phyloP scores from a whole-genome alignment of 768 basidiomycete species.

The Hortiboletus campestris region DNA sequence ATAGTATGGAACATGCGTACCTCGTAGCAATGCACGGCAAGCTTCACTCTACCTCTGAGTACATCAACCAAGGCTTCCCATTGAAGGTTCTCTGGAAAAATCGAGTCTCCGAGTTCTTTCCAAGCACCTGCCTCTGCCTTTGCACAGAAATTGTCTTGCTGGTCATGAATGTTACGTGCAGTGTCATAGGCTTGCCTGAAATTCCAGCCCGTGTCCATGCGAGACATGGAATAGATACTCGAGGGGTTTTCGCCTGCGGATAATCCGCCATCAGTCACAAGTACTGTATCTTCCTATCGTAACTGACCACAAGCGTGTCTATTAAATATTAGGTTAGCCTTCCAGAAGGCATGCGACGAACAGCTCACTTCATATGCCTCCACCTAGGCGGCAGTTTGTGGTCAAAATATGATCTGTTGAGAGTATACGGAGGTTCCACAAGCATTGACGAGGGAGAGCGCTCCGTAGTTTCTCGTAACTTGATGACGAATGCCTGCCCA shows the following conservation, averaged over 20 bases:
- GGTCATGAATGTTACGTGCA: conserved; percentile 63
- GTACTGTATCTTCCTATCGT: not conserved
- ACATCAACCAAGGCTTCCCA: conserved; percentile 83
- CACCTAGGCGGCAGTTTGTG: conserved; percentile 21
- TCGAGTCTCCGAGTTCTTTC: conserved; percentile 34
- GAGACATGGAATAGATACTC: conserved; percentile 44
- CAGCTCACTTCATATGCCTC: conserved; percentile 29
- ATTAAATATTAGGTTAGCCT: not conserved
- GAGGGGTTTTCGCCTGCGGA: conserved; percentile 34
- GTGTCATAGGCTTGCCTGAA: conserved; percentile 78
- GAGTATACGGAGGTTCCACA: conserved; percentile 49
- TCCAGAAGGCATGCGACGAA: not conserved
- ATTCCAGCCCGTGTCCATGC: conserved; percentile 80
- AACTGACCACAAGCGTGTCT: conserved; percentile 44
- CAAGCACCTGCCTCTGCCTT: conserved; percentile 50
- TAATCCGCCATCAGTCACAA: not conserved
- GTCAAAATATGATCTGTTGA: conserved; percentile 26
- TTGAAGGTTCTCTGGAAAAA: conserved; percentile 59
- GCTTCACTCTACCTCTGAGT: conserved; percentile 70
- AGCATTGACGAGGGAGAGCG: conserved; percentile 47
- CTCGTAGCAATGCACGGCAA: conserved; percentile 39
- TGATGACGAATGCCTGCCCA: conserved; percentile 52
- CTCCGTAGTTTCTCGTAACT: conserved; percentile 46
- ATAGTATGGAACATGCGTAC: not conserved
- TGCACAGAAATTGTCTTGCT: conserved; percentile 71